Conservation (phyloP, 345 rosid genomes). For the Salix dunnii region DNA sequence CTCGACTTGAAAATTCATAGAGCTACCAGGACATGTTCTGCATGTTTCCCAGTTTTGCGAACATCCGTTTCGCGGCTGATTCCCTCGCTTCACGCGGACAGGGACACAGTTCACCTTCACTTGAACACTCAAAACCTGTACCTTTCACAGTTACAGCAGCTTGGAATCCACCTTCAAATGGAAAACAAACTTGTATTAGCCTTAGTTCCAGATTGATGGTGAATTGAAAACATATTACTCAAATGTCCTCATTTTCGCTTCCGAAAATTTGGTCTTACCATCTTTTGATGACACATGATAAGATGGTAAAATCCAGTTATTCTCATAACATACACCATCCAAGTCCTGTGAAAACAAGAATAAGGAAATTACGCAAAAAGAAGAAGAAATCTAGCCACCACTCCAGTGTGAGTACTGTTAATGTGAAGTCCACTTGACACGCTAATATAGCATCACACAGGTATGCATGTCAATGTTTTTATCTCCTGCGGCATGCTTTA, state of each 20-base stretch:
- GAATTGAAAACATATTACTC: neutral
- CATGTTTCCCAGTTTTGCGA: constrained; percentile 27
- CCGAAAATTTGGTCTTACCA: constrained; percentile 42
- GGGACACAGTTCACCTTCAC: constrained; percentile 25
- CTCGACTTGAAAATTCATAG: neutral
- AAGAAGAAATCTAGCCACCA: neutral
- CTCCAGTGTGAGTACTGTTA: neutral
- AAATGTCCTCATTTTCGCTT: no score
- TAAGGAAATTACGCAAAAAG: neutral
- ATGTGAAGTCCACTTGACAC: neutral
- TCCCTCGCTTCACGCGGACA: constrained; percentile 54
- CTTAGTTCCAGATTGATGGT: neutral
- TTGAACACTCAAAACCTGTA: constrained; percentile 24
- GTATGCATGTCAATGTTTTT: neutral
- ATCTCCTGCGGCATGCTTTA: neutral
- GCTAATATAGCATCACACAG: neutral
- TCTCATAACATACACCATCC: constrained; percentile 49
- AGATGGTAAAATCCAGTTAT: constrained; percentile 60
- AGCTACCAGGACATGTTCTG: constrained; percentile 3
- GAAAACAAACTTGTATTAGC: neutral
- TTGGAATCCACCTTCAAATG: constrained; percentile 48
- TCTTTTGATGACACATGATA: constrained; percentile 43
- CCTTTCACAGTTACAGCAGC: constrained; percentile 49
- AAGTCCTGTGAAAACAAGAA: constrained; percentile 44
- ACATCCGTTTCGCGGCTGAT: constrained; percentile 51